These are phyloP conservation scores for Chenopodium suecicum DNA, from an alignment of 148 eudicot genomes.

Conservation along the genomic window DNA sequence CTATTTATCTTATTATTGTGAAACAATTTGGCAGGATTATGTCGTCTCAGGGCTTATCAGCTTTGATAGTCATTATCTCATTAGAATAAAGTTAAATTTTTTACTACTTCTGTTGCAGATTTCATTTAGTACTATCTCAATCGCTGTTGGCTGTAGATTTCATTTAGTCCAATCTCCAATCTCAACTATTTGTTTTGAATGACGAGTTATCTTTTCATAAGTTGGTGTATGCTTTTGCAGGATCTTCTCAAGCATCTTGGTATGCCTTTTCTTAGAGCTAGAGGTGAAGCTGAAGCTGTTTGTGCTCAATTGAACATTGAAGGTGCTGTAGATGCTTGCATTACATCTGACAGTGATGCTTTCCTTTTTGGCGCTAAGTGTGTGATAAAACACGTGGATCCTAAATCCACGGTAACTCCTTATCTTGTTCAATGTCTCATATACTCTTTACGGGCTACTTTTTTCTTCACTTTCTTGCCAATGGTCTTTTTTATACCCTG, in stretches of 20 bases:
- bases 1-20: background rate
- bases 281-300: constrained; percentile 91
- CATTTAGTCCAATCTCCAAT: background rate
- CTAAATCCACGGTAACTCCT: constrained; percentile 61
- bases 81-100: background rate
- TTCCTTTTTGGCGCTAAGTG: constrained; percentile 88
- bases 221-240: constrained; percentile 33
- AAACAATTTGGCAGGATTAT: background rate
- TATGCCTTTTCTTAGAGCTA: constrained; percentile 80
- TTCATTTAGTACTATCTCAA: background rate
- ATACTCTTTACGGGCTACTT: background rate
- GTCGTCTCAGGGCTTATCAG: background rate
- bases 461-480: background rate
- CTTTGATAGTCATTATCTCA: background rate
- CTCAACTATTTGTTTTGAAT: background rate
- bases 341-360: constrained; percentile 93
- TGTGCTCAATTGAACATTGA: constrained; percentile 84
- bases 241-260: constrained; percentile 86
- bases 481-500: background rate
- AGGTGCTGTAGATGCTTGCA: constrained; percentile 89
- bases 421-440: background rate
- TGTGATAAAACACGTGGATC: constrained; percentile 62
- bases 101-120: background rate
- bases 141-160: background rate
- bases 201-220: background rate